phyloP scores from a whole-genome alignment of 805 yeast genomes.

The Schwanniomyces polymorphus region DNA sequence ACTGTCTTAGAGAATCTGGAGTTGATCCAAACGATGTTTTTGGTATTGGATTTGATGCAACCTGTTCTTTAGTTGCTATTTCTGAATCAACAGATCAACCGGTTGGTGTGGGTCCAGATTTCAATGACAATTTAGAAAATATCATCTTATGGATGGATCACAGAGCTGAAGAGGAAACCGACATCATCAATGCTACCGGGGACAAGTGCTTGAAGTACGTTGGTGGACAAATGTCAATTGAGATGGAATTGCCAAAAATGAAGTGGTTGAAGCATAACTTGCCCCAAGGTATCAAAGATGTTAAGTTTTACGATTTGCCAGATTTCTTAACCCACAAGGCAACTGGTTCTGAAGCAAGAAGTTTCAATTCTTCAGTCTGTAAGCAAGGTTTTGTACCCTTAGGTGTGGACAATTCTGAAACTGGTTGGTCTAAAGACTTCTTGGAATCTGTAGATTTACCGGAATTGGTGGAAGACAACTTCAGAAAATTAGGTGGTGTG shows the following conservation, averaged over 20 bases:
- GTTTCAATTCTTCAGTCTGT: conserved; percentile 89
- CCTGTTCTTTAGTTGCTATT: conserved; percentile 89
- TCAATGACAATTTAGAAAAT: conserved; percentile 68
- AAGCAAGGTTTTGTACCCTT: conserved; percentile 93
- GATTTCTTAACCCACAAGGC: conserved; percentile 92
- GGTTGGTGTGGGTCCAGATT: conserved; percentile 91
- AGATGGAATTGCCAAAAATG: conserved; percentile 97
- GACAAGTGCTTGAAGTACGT: conserved; percentile 85
- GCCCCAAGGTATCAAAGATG: conserved; percentile 56
- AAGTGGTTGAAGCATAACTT: conserved; percentile 91
- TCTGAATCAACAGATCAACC: conserved; percentile 66
- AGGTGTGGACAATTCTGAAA: conserved; percentile 81
- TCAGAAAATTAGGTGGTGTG: conserved; percentile 79
- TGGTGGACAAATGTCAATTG: conserved; percentile 97
- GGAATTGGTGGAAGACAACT: conserved; percentile 77
- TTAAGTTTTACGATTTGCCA: conserved; percentile 89
- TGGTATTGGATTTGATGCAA: conserved; percentile 96
- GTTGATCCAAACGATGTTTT: conserved; percentile 65
- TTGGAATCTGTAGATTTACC: conserved; percentile 65
- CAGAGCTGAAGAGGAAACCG: conserved; percentile 82
- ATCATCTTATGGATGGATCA: conserved; percentile 98
- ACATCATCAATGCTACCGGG: conserved; percentile 73
- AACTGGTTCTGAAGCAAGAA: conserved; percentile 82
- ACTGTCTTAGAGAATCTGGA: conserved; percentile 71
- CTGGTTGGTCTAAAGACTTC: conserved; percentile 91